A percentile compares a stretch with the other conserved stretches of the same genome.
Conservation (phyloP, 2,329 filamentous ascomycete species). For the Cladobotryum protrusum region DNA sequence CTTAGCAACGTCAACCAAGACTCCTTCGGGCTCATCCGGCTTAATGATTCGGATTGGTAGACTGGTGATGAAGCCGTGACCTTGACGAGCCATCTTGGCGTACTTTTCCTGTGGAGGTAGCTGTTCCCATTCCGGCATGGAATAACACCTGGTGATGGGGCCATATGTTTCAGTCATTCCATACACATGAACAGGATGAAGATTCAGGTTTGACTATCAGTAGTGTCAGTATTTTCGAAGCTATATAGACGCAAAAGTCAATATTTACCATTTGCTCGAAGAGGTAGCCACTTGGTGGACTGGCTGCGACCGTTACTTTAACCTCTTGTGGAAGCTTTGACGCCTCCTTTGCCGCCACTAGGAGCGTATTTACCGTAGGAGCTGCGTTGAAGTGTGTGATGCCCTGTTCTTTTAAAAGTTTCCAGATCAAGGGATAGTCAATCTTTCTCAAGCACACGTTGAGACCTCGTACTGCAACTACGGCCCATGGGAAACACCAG, state of each 20-base stretch:
- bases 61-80: slow-evolving; percentile 82
- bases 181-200: slow-evolving; percentile 90
- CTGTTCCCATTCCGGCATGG: slow-evolving; percentile 75
- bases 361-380: slow-evolving; percentile 89
- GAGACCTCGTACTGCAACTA: slow-evolving; percentile 90
- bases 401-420: slow-evolving; percentile 72
- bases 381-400: slow-evolving; percentile 96
- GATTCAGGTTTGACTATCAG: slow-evolving; percentile 55
- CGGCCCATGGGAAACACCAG: slow-evolving; percentile 90
- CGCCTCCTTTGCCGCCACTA: slow-evolving; percentile 76
- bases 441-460: slow-evolving; percentile 94
- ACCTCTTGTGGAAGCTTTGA: slow-evolving; percentile 63
- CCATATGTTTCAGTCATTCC: slow-evolving; percentile 87
- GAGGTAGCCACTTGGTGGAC: slow-evolving; percentile 79
- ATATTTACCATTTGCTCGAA: slow-evolving; percentile 79
- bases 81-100: slow-evolving; percentile 85
- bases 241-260: background rate
- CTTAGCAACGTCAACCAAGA: slow-evolving; percentile 39
- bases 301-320: slow-evolving; percentile 85
- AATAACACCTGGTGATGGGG: slow-evolving; percentile 89
- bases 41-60: slow-evolving; percentile 78
- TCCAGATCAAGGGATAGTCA: slow-evolving; percentile 91
- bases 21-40: slow-evolving; percentile 61
- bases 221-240: background rate
- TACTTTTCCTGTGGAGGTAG: slow-evolving; percentile 73